phyloP scores from a whole-genome alignment of 148 eudicot species.

The Camellia sinensis region DNA sequence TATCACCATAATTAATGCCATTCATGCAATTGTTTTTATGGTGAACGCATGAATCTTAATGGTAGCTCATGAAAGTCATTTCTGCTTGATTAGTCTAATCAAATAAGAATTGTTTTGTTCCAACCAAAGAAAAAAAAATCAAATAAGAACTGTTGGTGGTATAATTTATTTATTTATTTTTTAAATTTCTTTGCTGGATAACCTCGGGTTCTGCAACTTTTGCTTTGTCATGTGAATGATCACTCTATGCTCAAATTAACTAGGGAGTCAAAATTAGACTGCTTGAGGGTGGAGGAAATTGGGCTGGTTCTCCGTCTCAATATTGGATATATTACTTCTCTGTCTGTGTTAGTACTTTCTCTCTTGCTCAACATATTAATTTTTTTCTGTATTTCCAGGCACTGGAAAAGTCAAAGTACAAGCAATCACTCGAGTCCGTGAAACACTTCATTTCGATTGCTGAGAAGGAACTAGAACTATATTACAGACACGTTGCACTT shows the following conservation, averaged over 20 bases:
- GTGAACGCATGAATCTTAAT: too few relatives aligned
- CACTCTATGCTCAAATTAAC: too few relatives aligned
- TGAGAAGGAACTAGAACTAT: slow-evolving; percentile 85
- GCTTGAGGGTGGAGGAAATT: too few relatives aligned
- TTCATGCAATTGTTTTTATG: background rate
- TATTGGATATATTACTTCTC: too few relatives aligned
- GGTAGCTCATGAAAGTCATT: too few relatives aligned
- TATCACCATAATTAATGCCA: background rate
- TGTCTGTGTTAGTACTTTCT: background rate
- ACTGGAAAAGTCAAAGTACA: slow-evolving; percentile 75
- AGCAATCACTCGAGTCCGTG: slow-evolving; percentile 81
- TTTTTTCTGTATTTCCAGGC: slow-evolving; percentile 44
- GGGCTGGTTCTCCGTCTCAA: too few relatives aligned
- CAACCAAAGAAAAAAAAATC: too few relatives aligned
- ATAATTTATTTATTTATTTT: background rate
- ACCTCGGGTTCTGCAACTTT: too few relatives aligned
- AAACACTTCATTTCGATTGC: slow-evolving; percentile 65
- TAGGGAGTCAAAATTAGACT: too few relatives aligned
- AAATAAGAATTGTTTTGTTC: too few relatives aligned
- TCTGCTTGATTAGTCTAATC: too few relatives aligned
- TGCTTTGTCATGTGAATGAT: too few relatives aligned
- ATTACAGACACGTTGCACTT: slow-evolving; percentile 77
- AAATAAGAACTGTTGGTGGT: background rate
- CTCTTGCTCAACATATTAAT: background rate
- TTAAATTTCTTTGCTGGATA: background rate